Evolutionary conservation across 768 basidiomycete genomes (phyloP).

Genomic region (Pleurotus citrinopileatus): DNA sequence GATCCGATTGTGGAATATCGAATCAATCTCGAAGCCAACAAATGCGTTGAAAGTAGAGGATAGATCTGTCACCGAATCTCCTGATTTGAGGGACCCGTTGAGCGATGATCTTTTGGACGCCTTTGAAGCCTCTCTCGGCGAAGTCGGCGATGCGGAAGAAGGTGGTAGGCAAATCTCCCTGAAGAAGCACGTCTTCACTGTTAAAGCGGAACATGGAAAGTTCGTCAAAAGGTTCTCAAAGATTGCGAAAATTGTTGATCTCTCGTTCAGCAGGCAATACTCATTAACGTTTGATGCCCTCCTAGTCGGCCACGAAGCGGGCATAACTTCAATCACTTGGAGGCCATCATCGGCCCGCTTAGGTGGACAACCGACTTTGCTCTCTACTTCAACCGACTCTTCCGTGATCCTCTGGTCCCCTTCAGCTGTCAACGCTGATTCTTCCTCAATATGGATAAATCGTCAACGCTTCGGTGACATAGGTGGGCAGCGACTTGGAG

Average conservation of each 20-base stretch:
- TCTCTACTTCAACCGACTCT: constrained; percentile 95
- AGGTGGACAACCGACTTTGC: constrained; percentile 45
- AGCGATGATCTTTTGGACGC: constrained; percentile 81
- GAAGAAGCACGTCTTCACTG: constrained; percentile 76
- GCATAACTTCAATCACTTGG: constrained; percentile 89
- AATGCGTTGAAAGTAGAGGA: constrained; percentile 16
- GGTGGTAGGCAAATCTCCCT: constrained; percentile 85
- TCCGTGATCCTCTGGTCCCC: constrained; percentile 95
- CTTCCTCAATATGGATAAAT: constrained; percentile 84
- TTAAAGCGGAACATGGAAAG: constrained; percentile 47
- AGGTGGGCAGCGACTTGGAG: constrained; percentile 86
- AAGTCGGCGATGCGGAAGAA: constrained; percentile 69
- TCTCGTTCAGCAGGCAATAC: constrained; percentile 42
- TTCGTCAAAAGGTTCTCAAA: constrained; percentile 9
- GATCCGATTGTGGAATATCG: constrained; percentile 90
- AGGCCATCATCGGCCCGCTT: constrained; percentile 38
- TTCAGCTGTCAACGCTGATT: constrained; percentile 40
- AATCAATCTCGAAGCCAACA: constrained; percentile 37
- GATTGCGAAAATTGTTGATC: not conserved
- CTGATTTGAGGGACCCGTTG: constrained; percentile 17
- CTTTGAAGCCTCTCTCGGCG: constrained; percentile 81
- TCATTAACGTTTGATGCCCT: constrained; percentile 91
- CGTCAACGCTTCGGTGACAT: constrained; percentile 91
- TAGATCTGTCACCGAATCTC: constrained; percentile 20
- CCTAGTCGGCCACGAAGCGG: constrained; percentile 93